These are phyloP conservation scores for Leucaena leucocephala DNA, from an alignment of 306 rosid species.

Conservation along the genomic window DNA sequence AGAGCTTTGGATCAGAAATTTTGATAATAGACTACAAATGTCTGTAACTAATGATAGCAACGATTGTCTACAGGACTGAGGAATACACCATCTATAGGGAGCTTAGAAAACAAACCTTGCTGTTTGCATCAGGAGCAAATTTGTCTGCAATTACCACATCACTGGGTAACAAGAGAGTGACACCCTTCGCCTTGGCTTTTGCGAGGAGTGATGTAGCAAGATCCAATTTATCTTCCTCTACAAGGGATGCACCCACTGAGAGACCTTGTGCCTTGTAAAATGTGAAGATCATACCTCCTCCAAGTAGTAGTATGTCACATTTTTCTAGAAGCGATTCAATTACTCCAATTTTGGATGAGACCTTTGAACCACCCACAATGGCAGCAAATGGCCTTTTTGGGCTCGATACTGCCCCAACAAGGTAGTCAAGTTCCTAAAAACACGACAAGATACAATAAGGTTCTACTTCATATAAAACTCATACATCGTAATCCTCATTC, in stretches of 20 bases:
- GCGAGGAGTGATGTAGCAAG: constrained; percentile 84
- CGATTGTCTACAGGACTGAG: neutral
- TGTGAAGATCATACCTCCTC: constrained; percentile 99
- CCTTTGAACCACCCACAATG: constrained; percentile 99
- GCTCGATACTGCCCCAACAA: constrained; percentile 95
- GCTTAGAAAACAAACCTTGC: constrained; percentile 70
- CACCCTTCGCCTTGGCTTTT: constrained; percentile 95
- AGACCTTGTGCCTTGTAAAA: constrained; percentile 99
- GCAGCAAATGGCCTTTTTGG: constrained; percentile 99
- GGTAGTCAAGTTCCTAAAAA: constrained; percentile 95
- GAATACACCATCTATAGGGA: constrained; percentile 31
- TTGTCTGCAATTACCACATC: constrained; percentile 96
- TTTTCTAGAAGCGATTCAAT: constrained; percentile 94
- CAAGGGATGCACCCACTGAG: constrained; percentile 96
- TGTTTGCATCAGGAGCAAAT: constrained; percentile 99
- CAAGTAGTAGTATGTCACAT: constrained; percentile 85
- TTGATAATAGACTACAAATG: neutral
- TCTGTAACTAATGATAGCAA: neutral
- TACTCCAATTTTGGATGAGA: constrained; percentile 96
- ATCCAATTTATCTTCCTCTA: constrained; percentile 90
- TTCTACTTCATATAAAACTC: constrained; percentile 12
- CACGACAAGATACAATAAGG: constrained; percentile 28
- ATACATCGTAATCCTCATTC: constrained; percentile 1
- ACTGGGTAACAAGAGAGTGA: constrained; percentile 88
- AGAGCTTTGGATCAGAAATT: constrained; percentile 9